Base-by-base conservation (phyloP, 768 basidiomycete genomes). In the Leccinum barrowsii region DNA sequence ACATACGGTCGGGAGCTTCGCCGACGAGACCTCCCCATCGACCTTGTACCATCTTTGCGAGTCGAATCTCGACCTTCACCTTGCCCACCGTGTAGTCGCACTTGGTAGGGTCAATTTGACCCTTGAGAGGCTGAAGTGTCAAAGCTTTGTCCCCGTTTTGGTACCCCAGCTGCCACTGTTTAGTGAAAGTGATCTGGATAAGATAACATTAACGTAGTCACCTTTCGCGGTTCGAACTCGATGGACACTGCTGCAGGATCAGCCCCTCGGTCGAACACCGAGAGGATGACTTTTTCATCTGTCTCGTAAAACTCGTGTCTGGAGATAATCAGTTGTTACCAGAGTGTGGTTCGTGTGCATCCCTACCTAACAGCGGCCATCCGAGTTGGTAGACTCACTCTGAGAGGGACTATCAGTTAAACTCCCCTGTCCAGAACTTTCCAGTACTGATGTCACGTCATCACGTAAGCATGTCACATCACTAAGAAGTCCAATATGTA, bases 301-400 rank as follows among this genome's bases (percentile, higher is more conserved):
- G 86, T 89, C 74, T 94, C 92, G 73, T 93, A 94, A 72, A 89
- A 94, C 71, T 92, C 90, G 76, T 93, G 85, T 72, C 90, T 92
- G 28, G 37, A 28, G 22, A 44, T 52, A 46, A 50, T 63, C 11
- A 54, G 56, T 17, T 8, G 13, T 40, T 2, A 3, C 21, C n/a
- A n/a, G 26, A 21, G 34, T 32, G 12, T 7, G 17, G 3, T 12
- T 19, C 2, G 5, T 40, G 30, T 17, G n/a, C 30, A 15, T 24
- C 11, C 65, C 21, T 65, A 72, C 73, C 73, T 72, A 32, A 62
- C 59, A 26, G 70, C 52, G 47, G 64, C 24, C 74, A 74, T 75
- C 50, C 47, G 26, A 50, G 26, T 8, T 37, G 26, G 17, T 59
- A 19, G 40, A 42, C 30, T 56, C 8, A 34, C 54, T 13, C 51